Conservation (phyloP, 768 basidiomycete genomes). For the Lactarius sp. region DNA sequence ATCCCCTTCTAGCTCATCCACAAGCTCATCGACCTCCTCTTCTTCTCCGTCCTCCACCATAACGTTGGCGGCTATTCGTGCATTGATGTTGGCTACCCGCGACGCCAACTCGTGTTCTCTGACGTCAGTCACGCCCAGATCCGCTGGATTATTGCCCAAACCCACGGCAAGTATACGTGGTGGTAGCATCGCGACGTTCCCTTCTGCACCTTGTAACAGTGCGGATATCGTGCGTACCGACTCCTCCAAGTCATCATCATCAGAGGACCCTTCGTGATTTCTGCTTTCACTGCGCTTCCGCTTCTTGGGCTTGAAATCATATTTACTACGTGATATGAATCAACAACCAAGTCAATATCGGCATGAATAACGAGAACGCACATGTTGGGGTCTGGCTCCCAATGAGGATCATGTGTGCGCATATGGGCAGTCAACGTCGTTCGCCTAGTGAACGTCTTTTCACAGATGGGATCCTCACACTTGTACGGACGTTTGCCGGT, state of each 20-base stretch:
- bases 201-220: conserved; percentile 48
- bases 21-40: conserved; percentile 38
- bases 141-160: conserved; percentile 15
- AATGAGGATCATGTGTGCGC: conserved; percentile 79
- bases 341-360: background rate
- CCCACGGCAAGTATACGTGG: conserved; percentile 7
- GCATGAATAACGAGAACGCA: conserved; percentile 37
- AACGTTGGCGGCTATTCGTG: conserved; percentile 69
- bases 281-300: conserved; percentile 43
- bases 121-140: conserved; percentile 9
- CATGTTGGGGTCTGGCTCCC: conserved; percentile 83
- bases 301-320: conserved; percentile 71
- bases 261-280: conserved; percentile 32
- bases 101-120: conserved; percentile 40
- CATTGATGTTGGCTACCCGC: conserved; percentile 71
- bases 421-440: conserved; percentile 84
- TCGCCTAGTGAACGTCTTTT: conserved; percentile 83
- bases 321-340: conserved; percentile 47
- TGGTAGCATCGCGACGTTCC: conserved; percentile 19
- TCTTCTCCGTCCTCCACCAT: conserved; percentile 54
- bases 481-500: conserved; percentile 84
- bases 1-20: conserved; percentile 34
- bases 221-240: conserved; percentile 73
- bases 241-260: conserved; percentile 62
- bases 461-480: conserved; percentile 76